Evolutionary conservation across 306 rosid genomes (phyloP), one percentile per base, ranked within the genome.

Genomic region (Myrica gale): DNA sequence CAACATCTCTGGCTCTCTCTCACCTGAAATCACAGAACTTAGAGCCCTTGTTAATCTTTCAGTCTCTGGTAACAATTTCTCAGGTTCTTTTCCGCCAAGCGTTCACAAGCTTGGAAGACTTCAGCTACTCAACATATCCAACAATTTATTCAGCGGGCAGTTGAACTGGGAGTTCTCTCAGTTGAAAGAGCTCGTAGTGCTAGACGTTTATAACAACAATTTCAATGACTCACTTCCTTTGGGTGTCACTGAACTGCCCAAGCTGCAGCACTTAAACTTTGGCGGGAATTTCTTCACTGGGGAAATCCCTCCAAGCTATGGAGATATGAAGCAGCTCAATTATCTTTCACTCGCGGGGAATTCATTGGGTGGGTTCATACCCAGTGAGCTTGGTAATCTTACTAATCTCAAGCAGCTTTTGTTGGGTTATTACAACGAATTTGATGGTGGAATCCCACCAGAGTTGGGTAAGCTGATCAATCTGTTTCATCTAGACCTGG

Each of bases 271-370:
- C 86, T 82, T 93, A 68, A 87, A 87, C 84, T 74, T 91, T 65
- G 97, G 91, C 42, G 98, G 98, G 82, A 93, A 93, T 42, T 93
- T 73, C 83, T 91, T 93, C 68, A 61, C 63, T 39, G 94, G 96
- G 17, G 57, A 47, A 62, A 91, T 93, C 75, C 97, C 97, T 58
- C 68, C 79, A 60, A 84, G 76, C 63, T 93, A 93, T 83, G 96
- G 94, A 37, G 71, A 69, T 12, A 81, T 93, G 88, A 20, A 65
- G 74, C 75, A 82, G 75, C 86, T 93, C 39, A 82, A 81, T 6
- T 89, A 77, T 69, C 81, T 93, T 9, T 88, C 91, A 16, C 87
- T 93, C 70, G 97, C 93, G 20, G 98, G 98, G 32, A 93, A 93
- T 86, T 96, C 90, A 77, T 80, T 93, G 74, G 76, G 82, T 66